These are phyloP conservation scores for Fennellomyces sp. DNA, from an alignment of 371 early-diverging fungal genomes.

Conservation along the genomic window DNA sequence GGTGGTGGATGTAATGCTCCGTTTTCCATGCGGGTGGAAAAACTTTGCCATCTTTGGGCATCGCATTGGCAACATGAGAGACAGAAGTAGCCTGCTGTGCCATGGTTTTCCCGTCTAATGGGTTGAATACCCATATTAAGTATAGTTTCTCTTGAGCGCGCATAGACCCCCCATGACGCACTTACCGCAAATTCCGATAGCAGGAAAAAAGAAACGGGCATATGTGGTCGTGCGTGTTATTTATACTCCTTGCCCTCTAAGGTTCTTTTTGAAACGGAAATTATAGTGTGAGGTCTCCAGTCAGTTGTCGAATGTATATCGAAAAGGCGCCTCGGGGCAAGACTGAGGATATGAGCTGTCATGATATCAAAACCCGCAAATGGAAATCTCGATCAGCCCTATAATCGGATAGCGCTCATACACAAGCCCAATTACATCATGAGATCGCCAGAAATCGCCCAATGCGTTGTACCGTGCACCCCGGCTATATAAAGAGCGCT, in stretches of 20 bases:
- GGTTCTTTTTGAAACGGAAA: conserved; percentile 14
- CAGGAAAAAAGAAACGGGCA: neutral
- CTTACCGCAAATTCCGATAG: neutral
- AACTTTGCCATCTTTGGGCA: conserved; percentile 6
- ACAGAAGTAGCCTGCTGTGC: conserved; percentile 3
- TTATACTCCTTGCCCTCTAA: neutral
- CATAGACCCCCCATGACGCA: conserved; percentile 1
- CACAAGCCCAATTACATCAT: conserved; percentile 15
- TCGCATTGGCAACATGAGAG: neutral
- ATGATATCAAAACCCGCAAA: neutral
- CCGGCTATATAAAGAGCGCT: conserved; percentile 2
- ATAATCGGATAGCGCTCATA: neutral
- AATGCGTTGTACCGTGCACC: neutral
- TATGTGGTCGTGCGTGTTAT: neutral
- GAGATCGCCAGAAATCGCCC: conserved; percentile 3
- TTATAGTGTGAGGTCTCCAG: neutral
- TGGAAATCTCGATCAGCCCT: neutral
- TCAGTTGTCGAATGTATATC: neutral
- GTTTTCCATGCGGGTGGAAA: conserved; percentile 3
- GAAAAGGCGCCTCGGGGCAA: no score
- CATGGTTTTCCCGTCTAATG: neutral
- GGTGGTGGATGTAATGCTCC: neutral
- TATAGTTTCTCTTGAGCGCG: neutral
- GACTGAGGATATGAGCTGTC: conserved; percentile 6
- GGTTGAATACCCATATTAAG: neutral